phyloP scores from a whole-genome alignment of 2,329 filamentous ascomycete species.

The Talaromyces sp. region DNA sequence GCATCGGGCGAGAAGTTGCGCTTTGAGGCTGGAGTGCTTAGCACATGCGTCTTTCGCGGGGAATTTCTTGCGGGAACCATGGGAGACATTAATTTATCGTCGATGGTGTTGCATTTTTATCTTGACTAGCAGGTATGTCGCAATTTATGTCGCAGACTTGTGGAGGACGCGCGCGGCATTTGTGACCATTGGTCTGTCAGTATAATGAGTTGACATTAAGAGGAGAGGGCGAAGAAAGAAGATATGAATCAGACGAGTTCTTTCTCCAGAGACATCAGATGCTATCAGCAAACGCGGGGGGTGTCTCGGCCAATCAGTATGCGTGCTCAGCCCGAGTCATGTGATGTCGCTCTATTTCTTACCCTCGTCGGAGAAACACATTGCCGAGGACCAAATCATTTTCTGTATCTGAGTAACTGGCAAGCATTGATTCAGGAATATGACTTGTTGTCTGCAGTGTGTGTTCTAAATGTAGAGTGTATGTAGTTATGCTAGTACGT shows the following conservation, averaged over 20 bases:
- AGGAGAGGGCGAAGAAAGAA: not conserved
- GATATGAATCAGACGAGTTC: not conserved
- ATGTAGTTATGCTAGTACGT: no score
- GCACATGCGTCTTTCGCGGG: constrained; percentile 21
- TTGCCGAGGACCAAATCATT: not conserved
- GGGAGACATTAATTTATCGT: constrained; percentile 11
- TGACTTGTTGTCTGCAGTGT: no score
- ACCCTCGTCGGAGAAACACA: not conserved
- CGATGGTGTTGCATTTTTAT: not conserved
- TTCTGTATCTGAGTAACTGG: no score
- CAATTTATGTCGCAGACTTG: not conserved
- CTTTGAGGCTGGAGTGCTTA: constrained; percentile 9
- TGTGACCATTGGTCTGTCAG: not conserved
- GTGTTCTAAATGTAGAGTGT: not conserved
- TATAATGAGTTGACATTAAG: not conserved
- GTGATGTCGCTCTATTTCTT: not conserved
- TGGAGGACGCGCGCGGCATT: not conserved
- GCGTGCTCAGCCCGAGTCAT: not conserved
- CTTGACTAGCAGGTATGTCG: not conserved
- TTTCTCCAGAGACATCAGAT: not conserved
- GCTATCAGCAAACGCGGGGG: not conserved
- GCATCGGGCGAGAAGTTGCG: constrained; percentile 37
- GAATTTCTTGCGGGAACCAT: constrained; percentile 4
- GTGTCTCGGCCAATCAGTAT: not conserved
- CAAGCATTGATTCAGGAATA: no score